phyloP scores from a whole-genome alignment of 2,329 filamentous ascomycete genomes.

The Byssochlamys sp. region DNA sequence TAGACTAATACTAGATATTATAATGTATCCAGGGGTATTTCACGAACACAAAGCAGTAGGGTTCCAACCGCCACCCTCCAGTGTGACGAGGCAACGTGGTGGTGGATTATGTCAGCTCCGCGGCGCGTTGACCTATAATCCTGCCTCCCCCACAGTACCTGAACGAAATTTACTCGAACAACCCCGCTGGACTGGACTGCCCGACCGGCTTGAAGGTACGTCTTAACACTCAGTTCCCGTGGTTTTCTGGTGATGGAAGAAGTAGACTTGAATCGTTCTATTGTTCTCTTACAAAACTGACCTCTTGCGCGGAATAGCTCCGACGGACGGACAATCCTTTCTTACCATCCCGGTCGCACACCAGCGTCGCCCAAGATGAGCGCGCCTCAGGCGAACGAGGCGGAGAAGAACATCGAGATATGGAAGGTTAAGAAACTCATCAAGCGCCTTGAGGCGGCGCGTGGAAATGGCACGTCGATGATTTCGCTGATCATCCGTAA shows the following conservation, averaged over 20 bases:
- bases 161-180: constrained; percentile 24
- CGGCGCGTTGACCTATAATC: not conserved
- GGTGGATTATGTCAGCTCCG: constrained; percentile 22
- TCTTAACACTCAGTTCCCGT: not conserved
- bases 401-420: constrained; percentile 90
- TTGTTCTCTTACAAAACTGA: not conserved
- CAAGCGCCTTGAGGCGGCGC: constrained; percentile 91
- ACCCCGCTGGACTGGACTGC: constrained; percentile 20
- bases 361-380: constrained; percentile 58
- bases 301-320: not conserved
- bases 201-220: constrained; percentile 17
- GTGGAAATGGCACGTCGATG: constrained; percentile 98
- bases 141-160: constrained; percentile 24
- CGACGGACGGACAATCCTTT: not conserved
- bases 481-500: constrained; percentile 97
- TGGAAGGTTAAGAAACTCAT: constrained; percentile 99
- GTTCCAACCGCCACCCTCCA: not conserved
- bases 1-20: not conserved
- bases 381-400: constrained; percentile 71
- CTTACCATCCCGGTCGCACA: constrained; percentile 4
- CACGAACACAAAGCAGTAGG: not conserved
- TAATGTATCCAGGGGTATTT: not conserved
- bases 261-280: not conserved
- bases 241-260: not conserved
- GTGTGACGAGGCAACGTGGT: not conserved